Evolutionary conservation across 164 flowering plant species (phyloP).

Genomic region (grape (Vitis vinifera)): DNA sequence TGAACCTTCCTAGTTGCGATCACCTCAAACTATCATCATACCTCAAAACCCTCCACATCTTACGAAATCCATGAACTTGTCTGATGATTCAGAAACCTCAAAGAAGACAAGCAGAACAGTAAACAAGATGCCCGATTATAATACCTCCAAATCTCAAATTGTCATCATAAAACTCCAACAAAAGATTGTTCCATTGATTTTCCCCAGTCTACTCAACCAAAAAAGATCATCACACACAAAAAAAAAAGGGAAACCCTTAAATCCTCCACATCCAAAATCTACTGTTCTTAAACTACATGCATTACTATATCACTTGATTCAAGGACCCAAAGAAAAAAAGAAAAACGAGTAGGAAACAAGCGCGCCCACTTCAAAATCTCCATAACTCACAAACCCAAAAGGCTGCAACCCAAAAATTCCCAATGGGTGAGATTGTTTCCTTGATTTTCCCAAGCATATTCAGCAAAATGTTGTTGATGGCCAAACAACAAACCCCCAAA

Average conservation of each 20-base stretch:
- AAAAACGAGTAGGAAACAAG: neutral
- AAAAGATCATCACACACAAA: neutral
- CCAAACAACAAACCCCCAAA: neutral
- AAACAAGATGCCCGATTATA: too few relatives aligned
- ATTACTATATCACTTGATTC: neutral
- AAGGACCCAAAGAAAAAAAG: neutral
- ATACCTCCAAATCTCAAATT: too few relatives aligned
- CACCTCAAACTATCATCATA: too few relatives aligned
- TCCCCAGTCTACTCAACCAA: too few relatives aligned
- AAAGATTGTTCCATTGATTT: too few relatives aligned
- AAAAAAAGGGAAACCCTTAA: neutral
- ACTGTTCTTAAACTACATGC: neutral
- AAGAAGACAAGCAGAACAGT: too few relatives aligned
- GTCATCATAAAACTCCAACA: too few relatives aligned
- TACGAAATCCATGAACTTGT: too few relatives aligned
- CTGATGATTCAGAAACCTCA: too few relatives aligned
- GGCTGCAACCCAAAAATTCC: neutral
- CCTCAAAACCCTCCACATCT: too few relatives aligned
- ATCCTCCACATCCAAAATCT: slow-evolving; percentile 5
- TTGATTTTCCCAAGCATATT: neutral
- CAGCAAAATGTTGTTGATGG: neutral
- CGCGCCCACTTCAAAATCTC: neutral
- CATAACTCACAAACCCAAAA: neutral
- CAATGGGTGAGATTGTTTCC: neutral
- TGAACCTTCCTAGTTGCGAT: too few relatives aligned